Evolutionary conservation across 495 filamentous ascomycete genomes (phyloP).

Genomic region (Cercophora samala): DNA sequence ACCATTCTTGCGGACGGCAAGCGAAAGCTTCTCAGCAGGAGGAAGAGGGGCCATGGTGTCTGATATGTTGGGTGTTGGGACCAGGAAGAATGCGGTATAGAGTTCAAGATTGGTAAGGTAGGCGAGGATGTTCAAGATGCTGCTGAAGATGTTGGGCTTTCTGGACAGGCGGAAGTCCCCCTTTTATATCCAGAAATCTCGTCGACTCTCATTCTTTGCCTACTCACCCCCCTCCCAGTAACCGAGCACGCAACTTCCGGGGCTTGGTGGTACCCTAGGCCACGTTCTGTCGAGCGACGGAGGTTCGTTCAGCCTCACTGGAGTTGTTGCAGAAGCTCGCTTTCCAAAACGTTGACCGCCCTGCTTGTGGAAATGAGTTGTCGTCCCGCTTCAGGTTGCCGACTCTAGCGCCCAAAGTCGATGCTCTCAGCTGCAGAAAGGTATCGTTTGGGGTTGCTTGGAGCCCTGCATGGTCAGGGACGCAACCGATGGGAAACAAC

Average conservation of each 20-base stretch:
- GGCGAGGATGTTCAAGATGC: slow-evolving; percentile 4
- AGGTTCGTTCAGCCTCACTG: not conserved
- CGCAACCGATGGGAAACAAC: not conserved
- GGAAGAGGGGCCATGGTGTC: slow-evolving; percentile 39
- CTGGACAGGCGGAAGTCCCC: not conserved
- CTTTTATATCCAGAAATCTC: not conserved
- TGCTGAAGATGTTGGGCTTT: not conserved
- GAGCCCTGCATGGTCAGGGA: not conserved
- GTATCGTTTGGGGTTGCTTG: no score
- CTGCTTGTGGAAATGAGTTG: slow-evolving; percentile 18
- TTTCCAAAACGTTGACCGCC: slow-evolving; percentile 17
- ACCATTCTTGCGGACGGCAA: slow-evolving; percentile 53
- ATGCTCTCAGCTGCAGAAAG: no score
- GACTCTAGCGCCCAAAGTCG: not conserved
- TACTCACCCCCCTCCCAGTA: not conserved
- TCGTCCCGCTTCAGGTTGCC: not conserved
- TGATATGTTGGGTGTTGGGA: not conserved
- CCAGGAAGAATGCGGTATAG: not conserved
- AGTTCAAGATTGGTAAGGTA: not conserved
- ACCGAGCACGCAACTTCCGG: not conserved
- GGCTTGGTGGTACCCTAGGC: not conserved
- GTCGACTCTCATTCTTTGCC: no score
- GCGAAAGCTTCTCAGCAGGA: slow-evolving; percentile 51
- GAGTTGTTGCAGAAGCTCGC: not conserved
- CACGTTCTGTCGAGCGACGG: not conserved